Conservation (phyloP, 306 rosid genomes). For the Lablab purpureus region DNA sequence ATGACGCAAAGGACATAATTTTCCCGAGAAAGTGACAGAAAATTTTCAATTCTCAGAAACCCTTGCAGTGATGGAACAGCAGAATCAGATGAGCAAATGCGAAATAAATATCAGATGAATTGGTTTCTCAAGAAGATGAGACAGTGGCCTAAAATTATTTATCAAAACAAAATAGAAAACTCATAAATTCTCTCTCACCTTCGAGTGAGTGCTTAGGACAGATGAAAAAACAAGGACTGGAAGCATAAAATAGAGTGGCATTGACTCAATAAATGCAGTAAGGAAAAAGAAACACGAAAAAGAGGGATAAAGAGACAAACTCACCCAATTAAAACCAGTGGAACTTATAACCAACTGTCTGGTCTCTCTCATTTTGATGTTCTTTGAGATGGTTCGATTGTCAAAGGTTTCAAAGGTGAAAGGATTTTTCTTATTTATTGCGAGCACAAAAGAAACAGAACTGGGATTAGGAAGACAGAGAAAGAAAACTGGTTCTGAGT, state of each 20-base stretch:
- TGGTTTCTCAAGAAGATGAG: conserved; percentile 12
- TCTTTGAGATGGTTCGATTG: background rate
- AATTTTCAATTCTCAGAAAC: background rate
- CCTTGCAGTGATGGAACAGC: background rate
- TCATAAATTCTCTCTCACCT: background rate
- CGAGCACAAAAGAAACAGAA: background rate
- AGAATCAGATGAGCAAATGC: background rate
- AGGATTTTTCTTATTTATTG: background rate
- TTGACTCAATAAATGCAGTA: background rate
- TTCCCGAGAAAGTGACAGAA: conserved; percentile 33
- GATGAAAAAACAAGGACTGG: too few relatives aligned
- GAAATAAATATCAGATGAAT: background rate
- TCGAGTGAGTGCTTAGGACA: background rate
- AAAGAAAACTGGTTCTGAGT: background rate
- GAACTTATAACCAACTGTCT: background rate
- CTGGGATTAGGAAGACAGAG: background rate
- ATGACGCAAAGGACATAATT: conserved; percentile 45
- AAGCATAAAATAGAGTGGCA: background rate
- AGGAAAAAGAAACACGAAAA: background rate
- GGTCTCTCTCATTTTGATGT: background rate
- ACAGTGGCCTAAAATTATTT: background rate
- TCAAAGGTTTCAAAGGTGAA: background rate
- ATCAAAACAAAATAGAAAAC: background rate
- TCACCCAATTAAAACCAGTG: background rate
- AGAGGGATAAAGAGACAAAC: background rate